Evolutionary conservation across 768 basidiomycete genomes (phyloP).

Genomic region (Mycena epipterygia): DNA sequence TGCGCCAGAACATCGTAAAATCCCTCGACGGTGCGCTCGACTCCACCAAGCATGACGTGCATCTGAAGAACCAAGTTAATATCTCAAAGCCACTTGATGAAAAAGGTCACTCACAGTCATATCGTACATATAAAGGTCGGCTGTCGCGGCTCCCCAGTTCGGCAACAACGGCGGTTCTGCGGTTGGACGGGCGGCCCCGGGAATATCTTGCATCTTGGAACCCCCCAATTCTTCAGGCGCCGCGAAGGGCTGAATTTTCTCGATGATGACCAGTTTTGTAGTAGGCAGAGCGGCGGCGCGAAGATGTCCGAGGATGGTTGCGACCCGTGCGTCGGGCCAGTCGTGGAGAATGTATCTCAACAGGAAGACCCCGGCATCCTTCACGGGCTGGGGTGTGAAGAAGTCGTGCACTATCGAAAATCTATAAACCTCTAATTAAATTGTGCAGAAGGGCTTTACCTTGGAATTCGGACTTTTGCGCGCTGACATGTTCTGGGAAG

Average conservation of each 20-base stretch:
- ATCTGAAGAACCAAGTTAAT: neutral
- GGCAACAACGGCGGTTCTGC: neutral
- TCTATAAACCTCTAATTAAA: neutral
- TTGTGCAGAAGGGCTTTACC: too few species aligned
- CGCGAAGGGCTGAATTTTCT: constrained; percentile 22
- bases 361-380: constrained; percentile 58
- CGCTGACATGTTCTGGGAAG: neutral
- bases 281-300: constrained; percentile 46
- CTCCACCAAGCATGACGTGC: constrained; percentile 11
- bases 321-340: constrained; percentile 60
- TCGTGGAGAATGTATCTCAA: constrained; percentile 65
- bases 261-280: constrained; percentile 29
- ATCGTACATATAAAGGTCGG: neutral
- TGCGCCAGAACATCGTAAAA: neutral
- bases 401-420: constrained; percentile 59
- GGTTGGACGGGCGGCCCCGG: neutral
- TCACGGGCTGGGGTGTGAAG: constrained; percentile 59
- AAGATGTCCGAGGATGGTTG: constrained; percentile 60
- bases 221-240: neutral
- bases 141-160: constrained; percentile 1
- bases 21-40: constrained; percentile 7
- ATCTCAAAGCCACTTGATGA: neutral
- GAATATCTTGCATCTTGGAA: neutral
- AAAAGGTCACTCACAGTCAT: neutral
- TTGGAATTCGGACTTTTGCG: constrained; percentile 3